Percentiles rank a stretch among this genome's conserved stretches.
phyloP scores from a whole-genome alignment of 805 yeast species.

The Allodekkera sacchari region DNA sequence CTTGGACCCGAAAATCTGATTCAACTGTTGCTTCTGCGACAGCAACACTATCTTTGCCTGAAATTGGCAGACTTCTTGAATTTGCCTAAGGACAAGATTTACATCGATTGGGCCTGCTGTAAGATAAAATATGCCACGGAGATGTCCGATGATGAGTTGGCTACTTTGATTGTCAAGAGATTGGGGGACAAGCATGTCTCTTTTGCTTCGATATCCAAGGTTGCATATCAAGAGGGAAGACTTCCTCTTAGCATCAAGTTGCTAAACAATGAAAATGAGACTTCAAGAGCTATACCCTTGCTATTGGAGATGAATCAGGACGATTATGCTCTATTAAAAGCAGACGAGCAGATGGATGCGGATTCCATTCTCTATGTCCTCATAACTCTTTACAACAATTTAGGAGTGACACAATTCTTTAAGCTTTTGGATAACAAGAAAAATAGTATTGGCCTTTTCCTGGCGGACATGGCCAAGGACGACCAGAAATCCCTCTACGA shows the following conservation, averaged over 20 bases:
- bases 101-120: constrained; percentile 72
- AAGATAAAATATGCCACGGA: constrained; percentile 51
- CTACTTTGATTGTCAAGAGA: constrained; percentile 38
- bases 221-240: constrained; percentile 80
- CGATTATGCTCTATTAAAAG: constrained; percentile 58
- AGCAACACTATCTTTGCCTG: constrained; percentile 53
- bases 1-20: constrained; percentile 54
- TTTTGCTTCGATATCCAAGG: constrained; percentile 48
- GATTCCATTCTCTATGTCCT: constrained; percentile 56
- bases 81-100: constrained; percentile 43
- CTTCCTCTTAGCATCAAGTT: constrained; percentile 55
- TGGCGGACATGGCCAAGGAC: constrained; percentile 23
- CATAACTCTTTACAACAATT: constrained; percentile 41
- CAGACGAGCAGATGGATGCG: constrained; percentile 51
- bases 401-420: constrained; percentile 62
- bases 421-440: constrained; percentile 46
- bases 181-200: constrained; percentile 39
- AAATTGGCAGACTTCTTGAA: constrained; percentile 46
- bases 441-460: constrained; percentile 32
- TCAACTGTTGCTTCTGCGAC: constrained; percentile 47
- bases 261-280: constrained; percentile 59
- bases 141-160: constrained; percentile 51
- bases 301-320: constrained; percentile 47
- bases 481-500: constrained; percentile 38
- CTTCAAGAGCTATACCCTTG: constrained; percentile 52